These are phyloP conservation scores for Agroathelia rolfsii DNA, from an alignment of 1,284 basidiomycete species.

Conservation along the genomic window DNA sequence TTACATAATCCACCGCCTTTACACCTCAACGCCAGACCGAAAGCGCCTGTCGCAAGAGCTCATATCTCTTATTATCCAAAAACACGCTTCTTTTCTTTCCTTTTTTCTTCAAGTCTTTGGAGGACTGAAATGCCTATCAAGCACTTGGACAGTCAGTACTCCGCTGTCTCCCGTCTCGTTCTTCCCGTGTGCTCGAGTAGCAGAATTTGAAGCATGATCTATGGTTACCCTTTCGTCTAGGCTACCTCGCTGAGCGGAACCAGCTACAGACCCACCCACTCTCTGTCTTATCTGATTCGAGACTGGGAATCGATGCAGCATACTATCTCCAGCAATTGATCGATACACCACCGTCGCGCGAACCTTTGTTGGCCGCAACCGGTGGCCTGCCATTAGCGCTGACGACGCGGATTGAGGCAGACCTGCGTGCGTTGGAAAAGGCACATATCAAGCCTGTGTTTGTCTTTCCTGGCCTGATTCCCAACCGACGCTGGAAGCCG, in stretches of 20 bases:
- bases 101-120: too few species aligned
- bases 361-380: conserved; percentile 88
- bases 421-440: conserved; percentile 86
- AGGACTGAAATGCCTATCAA: conserved; percentile 42
- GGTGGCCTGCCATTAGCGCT: conserved; percentile 88
- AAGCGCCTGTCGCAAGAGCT: too few species aligned
- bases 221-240: conserved; percentile 29
- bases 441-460: conserved; percentile 94
- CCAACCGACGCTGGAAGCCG: conserved; percentile 56
- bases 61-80: too few species aligned
- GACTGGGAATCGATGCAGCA: conserved; percentile 94
- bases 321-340: conserved; percentile 82
- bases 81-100: too few species aligned
- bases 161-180: conserved; percentile 1
- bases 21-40: too few species aligned
- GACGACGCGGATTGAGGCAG: conserved; percentile 79
- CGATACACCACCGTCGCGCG: conserved; percentile 66
- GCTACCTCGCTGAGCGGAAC: conserved; percentile 80
- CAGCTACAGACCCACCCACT: conserved; percentile 80
- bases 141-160: conserved; percentile 38
- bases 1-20: too few species aligned
- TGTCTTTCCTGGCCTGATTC: conserved; percentile 83
- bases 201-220: not conserved
- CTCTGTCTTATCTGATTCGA: conserved; percentile 79
- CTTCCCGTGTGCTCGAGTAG: conserved; percentile 9